Evolutionary conservation across 495 filamentous ascomycete genomes (phyloP), one percentile per base, ranked within the genome.

Genomic region (Penicillium antarcticum): DNA sequence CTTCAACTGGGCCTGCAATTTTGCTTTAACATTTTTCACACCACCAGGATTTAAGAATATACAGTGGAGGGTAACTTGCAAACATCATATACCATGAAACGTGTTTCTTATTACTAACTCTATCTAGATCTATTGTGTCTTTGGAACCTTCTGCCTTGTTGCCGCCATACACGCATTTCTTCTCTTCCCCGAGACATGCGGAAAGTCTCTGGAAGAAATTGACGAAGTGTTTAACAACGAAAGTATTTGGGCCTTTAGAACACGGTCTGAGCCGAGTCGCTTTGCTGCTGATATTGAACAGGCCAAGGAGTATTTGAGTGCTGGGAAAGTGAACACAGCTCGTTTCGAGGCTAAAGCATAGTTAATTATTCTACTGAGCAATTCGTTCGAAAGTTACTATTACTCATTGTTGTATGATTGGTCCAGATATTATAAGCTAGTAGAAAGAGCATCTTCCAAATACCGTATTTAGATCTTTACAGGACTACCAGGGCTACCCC

Each of bases 101-200:
- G n/a, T 3, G 11, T 21, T 24, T 2, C 5, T 6, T 1, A 26
- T 31, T 7, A 19, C 42, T 53, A 10, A 57, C 42, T 12, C 14
- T n/a, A 7, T 1, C 5, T 6, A 57, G 58, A 36, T 49, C 0
- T 57, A 57, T 13, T 57, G 51, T 37, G 23, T 57, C 2, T 61
- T 61, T 23, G 54, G 58, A n/a, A 57, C 51, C 0, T 49, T 52
- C 16, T 61, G 58, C 83, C 78, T 10, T 82, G 85, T 60, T 75
- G 84, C 63, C 79, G 85, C 59, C 82, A 82, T 63, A 79, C 84
- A 35, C 73, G 78, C 85, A 36, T 86, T 82, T 56, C 80, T 83
- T 67, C 77, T 85, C 65, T 86, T 80, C 56, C 83, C 82, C 1
- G 83, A 87, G 62, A 87, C 84, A 2, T 78, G 77, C 11, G 80